Percentiles rank a stretch among this genome's conserved stretches.
Conservation (phyloP, 805 yeast species). For the Wickerhamiella lipophila region DNA sequence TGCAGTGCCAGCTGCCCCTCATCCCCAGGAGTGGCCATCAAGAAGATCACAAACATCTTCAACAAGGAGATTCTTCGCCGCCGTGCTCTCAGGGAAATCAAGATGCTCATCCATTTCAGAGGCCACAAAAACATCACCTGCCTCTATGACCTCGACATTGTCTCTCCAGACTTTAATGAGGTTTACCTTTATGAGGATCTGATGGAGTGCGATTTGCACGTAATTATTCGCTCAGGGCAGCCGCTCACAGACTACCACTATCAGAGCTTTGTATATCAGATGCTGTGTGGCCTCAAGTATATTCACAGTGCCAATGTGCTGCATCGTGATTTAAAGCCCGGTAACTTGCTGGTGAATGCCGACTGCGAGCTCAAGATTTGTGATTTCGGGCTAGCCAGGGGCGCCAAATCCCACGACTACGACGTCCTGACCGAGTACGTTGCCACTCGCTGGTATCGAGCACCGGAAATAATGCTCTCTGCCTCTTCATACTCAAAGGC, state of each 20-base stretch:
- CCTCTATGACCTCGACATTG: slow-evolving; percentile 85
- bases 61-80: slow-evolving; percentile 83
- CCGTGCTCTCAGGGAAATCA: slow-evolving; percentile 81
- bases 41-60: slow-evolving; percentile 90
- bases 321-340: slow-evolving; percentile 87
- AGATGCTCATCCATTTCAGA: slow-evolving; percentile 79
- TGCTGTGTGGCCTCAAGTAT: slow-evolving; percentile 77
- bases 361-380: slow-evolving; percentile 90
- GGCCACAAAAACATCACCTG: slow-evolving; percentile 96
- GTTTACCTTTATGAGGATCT: slow-evolving; percentile 87
- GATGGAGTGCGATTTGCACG: slow-evolving; percentile 99
- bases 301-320: slow-evolving; percentile 88
- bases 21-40: slow-evolving; percentile 79
- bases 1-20: slow-evolving; percentile 70
- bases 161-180: slow-evolving; percentile 75
- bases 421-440: slow-evolving; percentile 87
- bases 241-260: slow-evolving; percentile 80
- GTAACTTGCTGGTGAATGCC: slow-evolving; percentile 71
- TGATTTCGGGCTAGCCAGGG: slow-evolving; percentile 82
- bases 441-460: slow-evolving; percentile 95
- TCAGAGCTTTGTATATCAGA: slow-evolving; percentile 87
- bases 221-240: slow-evolving; percentile 86
- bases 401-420: slow-evolving; percentile 31
- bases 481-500: slow-evolving; percentile 89
- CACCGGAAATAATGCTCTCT: slow-evolving; percentile 94